A percentile compares a stretch with the other conserved stretches of the same genome.
These are phyloP conservation scores for Poa pratensis DNA, from an alignment of 176 grass and related monocot genomes.

Conservation along the genomic window DNA sequence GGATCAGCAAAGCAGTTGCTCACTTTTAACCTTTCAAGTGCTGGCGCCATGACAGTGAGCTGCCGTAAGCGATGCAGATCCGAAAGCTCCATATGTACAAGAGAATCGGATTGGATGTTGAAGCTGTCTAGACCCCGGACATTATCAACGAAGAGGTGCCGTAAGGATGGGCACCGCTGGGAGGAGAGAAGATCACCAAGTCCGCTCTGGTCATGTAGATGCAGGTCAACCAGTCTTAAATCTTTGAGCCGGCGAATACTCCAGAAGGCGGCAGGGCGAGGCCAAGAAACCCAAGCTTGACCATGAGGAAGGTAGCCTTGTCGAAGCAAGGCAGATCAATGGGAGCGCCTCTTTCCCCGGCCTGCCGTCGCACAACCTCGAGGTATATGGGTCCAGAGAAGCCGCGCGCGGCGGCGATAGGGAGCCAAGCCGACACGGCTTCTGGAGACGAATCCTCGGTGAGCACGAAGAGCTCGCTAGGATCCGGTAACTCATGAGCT, in stretches of 20 bases:
- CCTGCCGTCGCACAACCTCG: background rate
- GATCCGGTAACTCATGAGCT: background rate
- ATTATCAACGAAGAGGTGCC: background rate
- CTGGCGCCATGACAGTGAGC: background rate
- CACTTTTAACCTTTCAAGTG: background rate
- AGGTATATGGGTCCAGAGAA: background rate
- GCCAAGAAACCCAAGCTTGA: background rate
- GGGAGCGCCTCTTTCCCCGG: background rate
- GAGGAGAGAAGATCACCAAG: background rate
- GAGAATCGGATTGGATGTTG: background rate
- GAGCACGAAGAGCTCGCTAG: background rate
- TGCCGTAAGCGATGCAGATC: background rate
- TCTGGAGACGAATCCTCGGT: background rate
- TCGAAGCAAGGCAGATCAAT: background rate
- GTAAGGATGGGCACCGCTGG: background rate
- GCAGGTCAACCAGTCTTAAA: background rate
- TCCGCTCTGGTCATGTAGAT: background rate
- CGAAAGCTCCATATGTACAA: background rate
- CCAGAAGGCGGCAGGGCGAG: background rate
- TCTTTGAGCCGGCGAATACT: background rate
- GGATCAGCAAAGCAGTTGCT: background rate
- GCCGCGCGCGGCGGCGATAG: background rate
- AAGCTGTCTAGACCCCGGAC: background rate
- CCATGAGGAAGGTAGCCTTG: background rate
- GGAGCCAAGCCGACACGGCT: background rate